Base-by-base conservation (phyloP, 106 monocot genomes). In the Allium sativum region DNA sequence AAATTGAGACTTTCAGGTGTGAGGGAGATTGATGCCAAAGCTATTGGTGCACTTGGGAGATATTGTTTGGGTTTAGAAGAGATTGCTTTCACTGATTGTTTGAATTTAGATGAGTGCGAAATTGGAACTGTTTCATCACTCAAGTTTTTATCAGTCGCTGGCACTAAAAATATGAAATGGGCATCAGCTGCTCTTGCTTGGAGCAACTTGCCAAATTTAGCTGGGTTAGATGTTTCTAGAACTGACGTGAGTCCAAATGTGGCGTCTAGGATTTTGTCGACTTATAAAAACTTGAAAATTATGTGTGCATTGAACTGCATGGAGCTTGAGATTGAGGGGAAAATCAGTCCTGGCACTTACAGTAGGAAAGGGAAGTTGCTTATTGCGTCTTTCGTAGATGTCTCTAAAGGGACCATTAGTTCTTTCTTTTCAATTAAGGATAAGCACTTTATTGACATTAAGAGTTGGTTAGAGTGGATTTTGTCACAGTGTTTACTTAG, bases 391-490 rank as follows among this genome's bases (percentile, higher is more conserved):
- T 79, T 75, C 52, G 84, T 73, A 16, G 79, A 96, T 64, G 54
- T 91, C n/a, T 75, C 79, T 52, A 84, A 79, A 70, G 76, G 62
- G 50, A 31, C 31, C 31, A 77, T 90, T 22, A 42, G 76, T 59
- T 77, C 76, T 47, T 65, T 93, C 31, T 84, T 79, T 61, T 21
- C 53, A 7, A 70, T 31, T 6, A 78, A 66, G 46, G 77, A 73
- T 58, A 93, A 71, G 73, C 67, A 48, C 42, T 8, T 70, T 19
- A 72, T 50, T 69, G 95, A 84, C 21, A 72, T 87, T 1, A 79
- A 90, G 81, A 74, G 56, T 14, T 96, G 95, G 95, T 64, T 96
- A 0, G 87, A 90, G 67, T 96, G 95, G 95, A 75, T 84, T 16
- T 68, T 96, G 5, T 96, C 95, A 5, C 87, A 79, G 9, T 65